Evolutionary conservation across 192 early-diverging fungal genomes (phyloP).

Genomic region (Rhizophagus sp.): DNA sequence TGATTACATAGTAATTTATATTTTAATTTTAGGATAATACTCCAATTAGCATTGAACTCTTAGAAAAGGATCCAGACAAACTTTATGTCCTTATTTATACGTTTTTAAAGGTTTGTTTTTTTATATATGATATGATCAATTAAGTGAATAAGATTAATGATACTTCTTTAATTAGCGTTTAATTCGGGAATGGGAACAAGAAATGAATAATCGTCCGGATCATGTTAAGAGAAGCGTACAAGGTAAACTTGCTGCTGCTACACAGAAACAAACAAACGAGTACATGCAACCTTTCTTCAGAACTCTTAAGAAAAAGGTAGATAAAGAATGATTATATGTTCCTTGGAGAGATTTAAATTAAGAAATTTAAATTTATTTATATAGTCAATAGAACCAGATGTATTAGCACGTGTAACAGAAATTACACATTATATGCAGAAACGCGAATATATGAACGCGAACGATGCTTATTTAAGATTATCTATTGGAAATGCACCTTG

Average conservation of each 20-base stretch:
- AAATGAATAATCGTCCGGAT: conserved; percentile 71
- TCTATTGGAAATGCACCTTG: conserved; percentile 98
- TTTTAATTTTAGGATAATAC: conserved; percentile 62
- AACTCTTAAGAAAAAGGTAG: conserved; percentile 67
- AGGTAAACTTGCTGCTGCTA: conserved; percentile 82
- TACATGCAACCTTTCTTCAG: conserved; percentile 93
- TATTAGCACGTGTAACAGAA: conserved; percentile 87
- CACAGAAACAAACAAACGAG: conserved; percentile 81
- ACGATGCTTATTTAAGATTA: conserved; percentile 90
- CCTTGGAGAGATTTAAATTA: not conserved
- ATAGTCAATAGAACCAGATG: conserved; percentile 74
- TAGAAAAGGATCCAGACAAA: conserved; percentile 78
- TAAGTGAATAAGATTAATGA: not conserved
- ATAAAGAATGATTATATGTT: not conserved
- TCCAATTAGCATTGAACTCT: conserved; percentile 65
- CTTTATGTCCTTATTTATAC: conserved; percentile 72
- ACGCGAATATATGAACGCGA: conserved; percentile 89
- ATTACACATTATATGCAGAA: conserved; percentile 84
- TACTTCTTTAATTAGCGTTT: conserved; percentile 50
- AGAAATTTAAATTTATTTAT: not conserved
- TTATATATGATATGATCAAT: not conserved
- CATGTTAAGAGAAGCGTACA: conserved; percentile 77
- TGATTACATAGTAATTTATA: not conserved
- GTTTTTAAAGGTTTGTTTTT: conserved; percentile 67
- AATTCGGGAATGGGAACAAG: conserved; percentile 84